These are phyloP conservation scores for Alternaria viburni DNA, from an alignment of 2,329 filamentous ascomycete species.

Conservation along the genomic window DNA sequence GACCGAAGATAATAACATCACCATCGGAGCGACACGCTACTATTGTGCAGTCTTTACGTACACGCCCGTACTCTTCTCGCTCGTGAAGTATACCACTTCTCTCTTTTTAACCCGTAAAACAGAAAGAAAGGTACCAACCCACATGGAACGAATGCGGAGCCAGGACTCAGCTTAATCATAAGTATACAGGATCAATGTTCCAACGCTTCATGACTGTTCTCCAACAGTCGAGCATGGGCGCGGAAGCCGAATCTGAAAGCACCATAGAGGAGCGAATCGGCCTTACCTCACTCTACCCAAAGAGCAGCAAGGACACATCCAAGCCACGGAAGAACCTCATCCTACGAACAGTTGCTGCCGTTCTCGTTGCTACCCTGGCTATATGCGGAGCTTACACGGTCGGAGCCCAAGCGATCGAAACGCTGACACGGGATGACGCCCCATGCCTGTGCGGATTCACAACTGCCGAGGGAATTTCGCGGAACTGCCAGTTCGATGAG, in stretches of 20 bases:
- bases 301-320: not conserved
- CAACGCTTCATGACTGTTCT: not conserved
- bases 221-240: not conserved
- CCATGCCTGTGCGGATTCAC: not conserved
- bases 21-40: not conserved
- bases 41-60: not conserved
- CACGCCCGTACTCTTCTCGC: not conserved
- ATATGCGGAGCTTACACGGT: not conserved
- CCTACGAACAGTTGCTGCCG: too few species aligned
- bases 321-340: not conserved
- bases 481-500: not conserved
- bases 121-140: not conserved
- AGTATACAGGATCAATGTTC: not conserved
- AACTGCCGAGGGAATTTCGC: not conserved
- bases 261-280: not conserved
- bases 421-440: not conserved
- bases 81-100: not conserved
- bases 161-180: not conserved
- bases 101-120: not conserved
- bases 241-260: not conserved
- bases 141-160: not conserved
- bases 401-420: not conserved
- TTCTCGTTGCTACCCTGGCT: not conserved
- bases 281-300: not conserved
- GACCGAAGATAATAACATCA: not conserved